Base-by-base conservation (phyloP, 2,329 filamentous ascomycete genomes). In the Colletotrichum theobromicola region DNA sequence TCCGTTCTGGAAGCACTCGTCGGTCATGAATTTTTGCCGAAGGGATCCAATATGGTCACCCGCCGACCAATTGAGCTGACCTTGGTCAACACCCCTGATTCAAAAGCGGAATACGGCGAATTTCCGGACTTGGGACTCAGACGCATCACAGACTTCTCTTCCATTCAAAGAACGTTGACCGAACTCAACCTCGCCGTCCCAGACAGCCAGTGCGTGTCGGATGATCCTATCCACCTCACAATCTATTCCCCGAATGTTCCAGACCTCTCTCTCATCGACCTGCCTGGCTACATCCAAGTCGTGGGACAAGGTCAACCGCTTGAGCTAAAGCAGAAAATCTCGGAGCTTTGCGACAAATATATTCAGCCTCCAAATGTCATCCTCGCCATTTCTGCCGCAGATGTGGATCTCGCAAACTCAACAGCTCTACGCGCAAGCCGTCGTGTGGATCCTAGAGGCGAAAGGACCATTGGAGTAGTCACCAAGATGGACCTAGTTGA, bases 401-500 rank as follows among this genome's bases (percentile, higher is more conserved):
- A 99, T 84, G 97, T 99, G 21, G 97, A 99, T 87, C 85, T 99
- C 72, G 97, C 97, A 26, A 99, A 99, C 83, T 99, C 97, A 2
- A 97, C 97, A 8, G 96, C 97, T 7, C 85, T 99, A 28, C 90
- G 96, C 78, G 95, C 97, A 21, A 98, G 96, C 78, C 91, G 97
- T 76, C 91, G 96, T 78, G 96, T 98, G 32, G 97, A 99, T 80
- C 97, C 97, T 2, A 90, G 97, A 75, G 97, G 97, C 69, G 97
- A 99, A 85, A 91, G 97, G 76, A 99, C 97, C 0, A 99, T 99
- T 81, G 97, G 97, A 58, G 97, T 99, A n/a, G 93, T 99, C 55
- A 99, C 97, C 4, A 99, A 99, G 86, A 98, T 99, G 96, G 97
- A 99, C 80, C 89, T 99, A 26, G 96, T 99, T 9, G 96, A 98